Evolutionary conservation across 768 basidiomycete species (phyloP).

Genomic region (Phylloporus sp.): DNA sequence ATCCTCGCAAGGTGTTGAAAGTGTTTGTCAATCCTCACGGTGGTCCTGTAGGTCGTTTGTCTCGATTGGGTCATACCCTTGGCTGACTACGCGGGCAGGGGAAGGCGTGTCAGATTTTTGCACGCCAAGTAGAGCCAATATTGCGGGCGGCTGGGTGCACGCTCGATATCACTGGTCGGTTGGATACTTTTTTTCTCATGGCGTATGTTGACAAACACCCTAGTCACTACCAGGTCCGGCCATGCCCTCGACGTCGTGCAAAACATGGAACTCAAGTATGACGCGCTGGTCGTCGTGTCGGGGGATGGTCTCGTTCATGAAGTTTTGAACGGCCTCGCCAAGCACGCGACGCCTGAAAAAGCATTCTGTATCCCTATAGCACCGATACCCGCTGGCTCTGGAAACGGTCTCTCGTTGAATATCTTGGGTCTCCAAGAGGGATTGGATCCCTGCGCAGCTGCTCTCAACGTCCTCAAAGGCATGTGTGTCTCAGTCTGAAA

Average conservation of each 20-base stretch:
- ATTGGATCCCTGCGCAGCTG: slow-evolving; percentile 63
- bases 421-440: slow-evolving; percentile 66
- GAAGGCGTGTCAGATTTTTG: slow-evolving; percentile 50
- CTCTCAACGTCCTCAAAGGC: slow-evolving; percentile 79
- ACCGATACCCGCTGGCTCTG: slow-evolving; percentile 79
- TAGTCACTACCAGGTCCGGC: slow-evolving; percentile 58
- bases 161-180: slow-evolving; percentile 59
- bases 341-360: slow-evolving; percentile 51
- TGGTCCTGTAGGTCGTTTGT: slow-evolving; percentile 53
- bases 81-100: slow-evolving; percentile 42
- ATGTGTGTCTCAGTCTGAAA: neutral
- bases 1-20: slow-evolving; percentile 51
- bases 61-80: neutral
- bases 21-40: slow-evolving; percentile 77
- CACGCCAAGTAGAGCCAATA: slow-evolving; percentile 63
- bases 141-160: slow-evolving; percentile 60
- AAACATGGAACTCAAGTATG: slow-evolving; percentile 52
- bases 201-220: neutral
- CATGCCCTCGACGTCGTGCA: slow-evolving; percentile 67
- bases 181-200: neutral
- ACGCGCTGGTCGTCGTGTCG: slow-evolving; percentile 70
- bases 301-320: slow-evolving; percentile 86
- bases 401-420: slow-evolving; percentile 72
- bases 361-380: slow-evolving; percentile 69
- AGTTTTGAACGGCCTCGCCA: slow-evolving; percentile 75